These are phyloP conservation scores for Monilinia laxa DNA, from an alignment of 2,329 filamentous ascomycete genomes.

Conservation along the genomic window DNA sequence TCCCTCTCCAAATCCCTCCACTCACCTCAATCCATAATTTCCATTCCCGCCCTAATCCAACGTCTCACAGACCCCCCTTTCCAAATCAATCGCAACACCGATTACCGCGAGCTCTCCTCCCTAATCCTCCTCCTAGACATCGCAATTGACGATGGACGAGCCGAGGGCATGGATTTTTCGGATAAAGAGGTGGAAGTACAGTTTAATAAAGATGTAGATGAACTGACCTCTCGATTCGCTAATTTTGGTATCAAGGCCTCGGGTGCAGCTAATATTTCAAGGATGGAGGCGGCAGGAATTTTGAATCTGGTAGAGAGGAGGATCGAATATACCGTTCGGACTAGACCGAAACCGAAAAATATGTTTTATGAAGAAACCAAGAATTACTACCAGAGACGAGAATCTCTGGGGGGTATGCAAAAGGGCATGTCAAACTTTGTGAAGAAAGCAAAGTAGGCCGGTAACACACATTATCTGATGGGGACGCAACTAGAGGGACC, in stretches of 20 bases:
- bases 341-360: slow-evolving; percentile 65
- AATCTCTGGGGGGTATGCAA: slow-evolving; percentile 40
- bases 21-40: slow-evolving; percentile 43
- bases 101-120: slow-evolving; percentile 69
- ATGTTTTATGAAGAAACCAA: slow-evolving; percentile 50
- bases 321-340: slow-evolving; percentile 68
- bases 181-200: slow-evolving; percentile 44
- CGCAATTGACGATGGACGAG: slow-evolving; percentile 64
- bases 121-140: slow-evolving; percentile 69
- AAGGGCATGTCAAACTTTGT: slow-evolving; percentile 36
- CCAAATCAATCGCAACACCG: slow-evolving; percentile 52
- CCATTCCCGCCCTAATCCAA: slow-evolving; percentile 47
- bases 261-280: slow-evolving; percentile 68
- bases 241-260: slow-evolving; percentile 67
- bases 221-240: slow-evolving; percentile 59
- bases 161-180: slow-evolving; percentile 36
- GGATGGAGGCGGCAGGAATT: slow-evolving; percentile 73
- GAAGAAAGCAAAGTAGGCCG: slow-evolving; percentile 21
- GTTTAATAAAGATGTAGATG: slow-evolving; percentile 73
- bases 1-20: slow-evolving; percentile 46
- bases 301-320: slow-evolving; percentile 75
- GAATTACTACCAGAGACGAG: slow-evolving; percentile 29
- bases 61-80: slow-evolving; percentile 53
- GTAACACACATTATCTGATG: background rate
- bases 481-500: background rate